Conservation (phyloP, 306 rosid genomes). For the Argentina anserina region DNA sequence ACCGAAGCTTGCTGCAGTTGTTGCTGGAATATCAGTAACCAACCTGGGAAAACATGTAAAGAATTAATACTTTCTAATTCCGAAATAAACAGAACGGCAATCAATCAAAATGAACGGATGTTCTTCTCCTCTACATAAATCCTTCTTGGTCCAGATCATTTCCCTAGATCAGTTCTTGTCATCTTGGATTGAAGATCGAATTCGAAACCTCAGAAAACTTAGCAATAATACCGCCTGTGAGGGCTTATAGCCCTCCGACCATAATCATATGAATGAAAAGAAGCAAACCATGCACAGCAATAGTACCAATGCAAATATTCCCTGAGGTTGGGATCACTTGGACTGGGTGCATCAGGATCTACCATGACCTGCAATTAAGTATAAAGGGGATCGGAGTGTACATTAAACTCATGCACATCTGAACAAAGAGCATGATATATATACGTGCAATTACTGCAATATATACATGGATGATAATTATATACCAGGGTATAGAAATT, state of each 20-base stretch:
- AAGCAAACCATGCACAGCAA: background rate
- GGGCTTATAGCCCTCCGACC: too few species aligned
- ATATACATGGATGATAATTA: background rate
- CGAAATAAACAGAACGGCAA: background rate
- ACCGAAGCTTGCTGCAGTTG: slow-evolving; percentile 72
- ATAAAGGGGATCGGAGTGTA: background rate
- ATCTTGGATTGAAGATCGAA: background rate
- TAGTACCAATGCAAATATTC: slow-evolving; percentile 60
- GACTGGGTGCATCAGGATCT: slow-evolving; percentile 66
- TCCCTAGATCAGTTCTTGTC: background rate
- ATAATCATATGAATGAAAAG: background rate
- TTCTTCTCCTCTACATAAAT: background rate
- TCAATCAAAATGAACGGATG: background rate
- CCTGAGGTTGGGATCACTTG: slow-evolving; percentile 50
- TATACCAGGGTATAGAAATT: slow-evolving; percentile 53
- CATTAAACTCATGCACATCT: background rate
- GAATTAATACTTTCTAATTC: background rate
- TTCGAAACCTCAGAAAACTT: background rate
- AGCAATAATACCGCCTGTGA: background rate
- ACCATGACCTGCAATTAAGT: slow-evolving; percentile 42
- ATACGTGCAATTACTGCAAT: background rate
- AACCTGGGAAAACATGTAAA: slow-evolving; percentile 41
- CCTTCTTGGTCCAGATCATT: background rate
- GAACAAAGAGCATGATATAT: background rate
- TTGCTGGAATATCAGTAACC: slow-evolving; percentile 89